These are phyloP conservation scores for Tephrocybe sp. DNA, from an alignment of 768 basidiomycete species.

Conservation along the genomic window DNA sequence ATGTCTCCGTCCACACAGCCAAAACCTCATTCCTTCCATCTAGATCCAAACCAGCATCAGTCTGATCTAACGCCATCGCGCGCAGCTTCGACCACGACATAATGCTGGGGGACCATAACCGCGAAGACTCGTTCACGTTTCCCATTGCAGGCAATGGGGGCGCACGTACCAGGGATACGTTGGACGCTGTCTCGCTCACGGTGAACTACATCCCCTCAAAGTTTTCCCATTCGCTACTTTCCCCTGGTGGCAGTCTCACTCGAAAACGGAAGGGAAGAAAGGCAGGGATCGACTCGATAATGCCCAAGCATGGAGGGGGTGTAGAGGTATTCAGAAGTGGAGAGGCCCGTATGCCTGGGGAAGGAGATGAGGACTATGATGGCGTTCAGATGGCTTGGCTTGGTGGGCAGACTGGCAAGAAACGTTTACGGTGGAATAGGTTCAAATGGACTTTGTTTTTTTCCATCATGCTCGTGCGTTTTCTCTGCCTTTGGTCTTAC, in stretches of 20 bases:
- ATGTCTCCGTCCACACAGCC: conserved; percentile 6
- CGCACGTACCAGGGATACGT: neutral
- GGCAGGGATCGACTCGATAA: conserved; percentile 22
- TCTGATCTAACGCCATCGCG: conserved; percentile 35
- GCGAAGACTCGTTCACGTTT: conserved; percentile 22
- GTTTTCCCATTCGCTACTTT: conserved; percentile 44
- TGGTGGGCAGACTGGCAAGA: conserved; percentile 29
- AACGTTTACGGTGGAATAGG: conserved; percentile 66
- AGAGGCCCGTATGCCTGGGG: conserved; percentile 38
- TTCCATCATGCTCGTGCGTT: conserved; percentile 44
- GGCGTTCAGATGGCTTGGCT: conserved; percentile 33
- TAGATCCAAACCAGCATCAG: conserved; percentile 34
- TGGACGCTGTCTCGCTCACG: conserved; percentile 21
- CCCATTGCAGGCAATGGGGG: neutral
- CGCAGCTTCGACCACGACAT: conserved; percentile 46
- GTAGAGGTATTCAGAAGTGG: conserved; percentile 49
- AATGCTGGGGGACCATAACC: conserved; percentile 32
- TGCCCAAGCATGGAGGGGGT: conserved; percentile 62
- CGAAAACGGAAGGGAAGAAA: conserved; percentile 22
- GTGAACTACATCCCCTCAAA: conserved; percentile 68
- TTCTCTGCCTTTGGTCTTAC: too few relatives aligned
- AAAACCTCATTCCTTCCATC: conserved; percentile 2
- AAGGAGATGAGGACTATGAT: conserved; percentile 44
- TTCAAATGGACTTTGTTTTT: conserved; percentile 83
- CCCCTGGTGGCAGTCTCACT: conserved; percentile 30